Base-by-base conservation (phyloP, 768 basidiomycete genomes). In the Tubosaeta sp. region DNA sequence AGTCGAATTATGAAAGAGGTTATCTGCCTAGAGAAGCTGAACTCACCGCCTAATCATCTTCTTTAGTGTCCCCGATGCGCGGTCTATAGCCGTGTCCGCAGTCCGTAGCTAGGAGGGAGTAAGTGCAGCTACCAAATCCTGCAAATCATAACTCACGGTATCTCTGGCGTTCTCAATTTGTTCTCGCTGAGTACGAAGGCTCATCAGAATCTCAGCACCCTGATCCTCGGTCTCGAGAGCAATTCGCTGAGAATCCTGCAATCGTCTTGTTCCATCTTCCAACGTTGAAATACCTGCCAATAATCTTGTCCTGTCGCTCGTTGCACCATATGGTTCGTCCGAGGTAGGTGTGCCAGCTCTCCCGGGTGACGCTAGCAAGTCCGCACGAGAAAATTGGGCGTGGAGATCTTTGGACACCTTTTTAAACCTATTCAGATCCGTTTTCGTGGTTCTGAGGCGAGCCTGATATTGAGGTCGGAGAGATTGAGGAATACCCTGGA, bases 191-290 rank as follows among this genome's bases (percentile, higher is more conserved):
- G 76, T 73, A 48, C 93, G 72, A 55, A 99, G 75, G 66, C 88
- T 93, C 65, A 83, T 68, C 57, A 99, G 66, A 58, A 99, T 97
- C 60, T 93, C 93, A 11, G 93, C 86, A 9, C 96, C 96, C 39
- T 97, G 86, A 63, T 90, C 85, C 72, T 98, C 96, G 12, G 96
- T 97, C 75, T 99, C 95, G 29, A 99, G 72, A 10, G 95, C 95
- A 35, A 98, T 80, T 21, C 92, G 80, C 52, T 96, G 94, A 18
- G 87, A 90, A 53, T 97, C 94, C 57, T 93, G 85, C 47, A 99
- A 69, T 35, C 96, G 77, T 54, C 85, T 79, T 2, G 86, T 78
- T 2, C 95, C 94, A 59, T 96, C 90, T 58, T 90, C 86, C 25
- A 99, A 73, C 42, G 86, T 71, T 44, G 84, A 68, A 0, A 88